Percentiles rank a stretch among this genome's conserved stretches.
phyloP scores from a whole-genome alignment of 2,329 filamentous ascomycete genomes.

The Amylocarpus encephaloides region DNA sequence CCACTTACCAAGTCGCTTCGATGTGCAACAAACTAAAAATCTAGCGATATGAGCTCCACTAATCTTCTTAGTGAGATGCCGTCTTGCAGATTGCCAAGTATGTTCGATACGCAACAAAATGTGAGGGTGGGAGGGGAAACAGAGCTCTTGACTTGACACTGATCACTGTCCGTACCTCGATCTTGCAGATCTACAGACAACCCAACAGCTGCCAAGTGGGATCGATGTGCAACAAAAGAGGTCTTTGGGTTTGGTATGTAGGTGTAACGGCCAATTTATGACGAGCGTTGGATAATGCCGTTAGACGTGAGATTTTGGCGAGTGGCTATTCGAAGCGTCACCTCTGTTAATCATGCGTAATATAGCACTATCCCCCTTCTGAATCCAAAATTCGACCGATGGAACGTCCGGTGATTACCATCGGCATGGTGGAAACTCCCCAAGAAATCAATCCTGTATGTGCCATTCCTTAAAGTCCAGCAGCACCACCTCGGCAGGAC shows the following conservation, averaged over 20 bases:
- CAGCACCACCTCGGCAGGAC: too few species aligned
- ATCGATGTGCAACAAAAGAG: not conserved
- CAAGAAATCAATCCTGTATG: too few species aligned
- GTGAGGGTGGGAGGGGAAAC: not conserved
- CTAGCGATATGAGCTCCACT: not conserved
- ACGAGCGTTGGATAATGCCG: not conserved
- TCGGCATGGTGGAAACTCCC: too few species aligned
- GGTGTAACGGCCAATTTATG: not conserved
- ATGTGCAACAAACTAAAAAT: not conserved
- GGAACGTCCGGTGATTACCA: too few species aligned
- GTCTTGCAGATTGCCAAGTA: not conserved
- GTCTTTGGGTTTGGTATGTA: not conserved
- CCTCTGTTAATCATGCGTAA: too few species aligned
- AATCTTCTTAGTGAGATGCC: not conserved
- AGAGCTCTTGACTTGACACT: not conserved
- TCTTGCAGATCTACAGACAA: not conserved
- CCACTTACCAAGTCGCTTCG: too few species aligned
- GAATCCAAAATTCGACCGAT: too few species aligned
- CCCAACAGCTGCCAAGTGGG: not conserved
- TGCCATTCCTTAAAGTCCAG: too few species aligned
- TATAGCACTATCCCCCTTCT: too few species aligned
- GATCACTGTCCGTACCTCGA: not conserved
- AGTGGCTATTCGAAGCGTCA: too few species aligned
- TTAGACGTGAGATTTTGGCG: not conserved
- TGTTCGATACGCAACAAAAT: slow-evolving; percentile 1